Evolutionary conservation across 805 yeast species (phyloP).

Genomic region (Wickerhamomyces ciferrii): DNA sequence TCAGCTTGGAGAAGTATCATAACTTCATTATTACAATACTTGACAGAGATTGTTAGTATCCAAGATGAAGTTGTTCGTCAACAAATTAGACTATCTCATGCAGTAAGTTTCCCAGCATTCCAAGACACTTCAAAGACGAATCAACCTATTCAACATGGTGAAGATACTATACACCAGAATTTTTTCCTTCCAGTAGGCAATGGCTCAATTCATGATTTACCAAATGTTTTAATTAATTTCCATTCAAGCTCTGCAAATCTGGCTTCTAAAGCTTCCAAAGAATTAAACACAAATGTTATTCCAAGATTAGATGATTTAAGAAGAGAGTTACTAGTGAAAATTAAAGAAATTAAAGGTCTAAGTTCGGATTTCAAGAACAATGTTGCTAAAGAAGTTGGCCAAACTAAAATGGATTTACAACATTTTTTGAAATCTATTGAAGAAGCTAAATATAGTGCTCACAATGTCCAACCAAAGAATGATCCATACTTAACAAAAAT

Average conservation of each 20-base stretch:
- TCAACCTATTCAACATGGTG: conserved; percentile 8
- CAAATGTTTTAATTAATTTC: conserved; percentile 60
- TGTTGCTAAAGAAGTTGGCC: conserved; percentile 62
- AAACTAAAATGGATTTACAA: conserved; percentile 52
- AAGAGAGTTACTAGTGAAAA: conserved; percentile 75
- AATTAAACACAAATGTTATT: conserved; percentile 53
- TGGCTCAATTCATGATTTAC: conserved; percentile 80
- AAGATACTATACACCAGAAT: conserved; percentile 17
- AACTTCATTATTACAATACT: conserved; percentile 66
- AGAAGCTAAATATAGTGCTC: conserved; percentile 41
- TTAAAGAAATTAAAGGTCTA: conserved; percentile 78
- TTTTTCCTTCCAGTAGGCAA: conserved; percentile 74
- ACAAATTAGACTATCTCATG: conserved; percentile 74
- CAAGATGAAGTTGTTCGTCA: conserved; percentile 88
- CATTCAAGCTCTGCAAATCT: conserved; percentile 55
- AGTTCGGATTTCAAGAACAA: conserved; percentile 82
- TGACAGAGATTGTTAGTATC: conserved; percentile 74
- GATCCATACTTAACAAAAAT: conserved; percentile 83
- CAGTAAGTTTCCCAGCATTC: conserved; percentile 45
- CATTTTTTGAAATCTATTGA: conserved; percentile 61
- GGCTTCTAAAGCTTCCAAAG: conserved; percentile 55
- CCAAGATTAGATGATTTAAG: conserved; percentile 65
- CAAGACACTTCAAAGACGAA: not conserved
- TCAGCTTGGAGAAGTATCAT: conserved; percentile 82
- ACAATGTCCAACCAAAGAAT: conserved; percentile 44